A percentile compares a stretch with the other conserved stretches of the same genome.
Evolutionary conservation across 768 basidiomycete species (phyloP).

Genomic region (Calvatia gigantea): DNA sequence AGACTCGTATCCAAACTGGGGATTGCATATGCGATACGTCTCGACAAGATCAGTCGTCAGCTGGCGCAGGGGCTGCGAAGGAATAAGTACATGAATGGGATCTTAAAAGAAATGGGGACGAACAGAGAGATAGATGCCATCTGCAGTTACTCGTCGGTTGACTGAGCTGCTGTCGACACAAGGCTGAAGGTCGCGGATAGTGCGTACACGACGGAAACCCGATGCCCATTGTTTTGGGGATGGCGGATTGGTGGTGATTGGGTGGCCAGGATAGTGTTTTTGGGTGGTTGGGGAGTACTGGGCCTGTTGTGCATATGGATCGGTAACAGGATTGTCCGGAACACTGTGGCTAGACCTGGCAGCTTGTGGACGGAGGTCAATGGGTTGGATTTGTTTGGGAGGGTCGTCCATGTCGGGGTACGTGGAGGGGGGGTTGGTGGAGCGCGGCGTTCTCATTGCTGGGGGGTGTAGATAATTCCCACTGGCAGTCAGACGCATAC

Average conservation of each 20-base stretch:
- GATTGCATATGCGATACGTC: constrained; percentile 94
- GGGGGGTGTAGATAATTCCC: too few relatives aligned
- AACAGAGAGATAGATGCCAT: constrained; percentile 79
- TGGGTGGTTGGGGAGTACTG: constrained; percentile 61
- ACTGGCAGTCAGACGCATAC: too few relatives aligned
- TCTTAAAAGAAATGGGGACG: constrained; percentile 27
- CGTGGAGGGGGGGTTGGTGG: constrained; percentile 43
- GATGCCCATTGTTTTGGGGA: constrained; percentile 63
- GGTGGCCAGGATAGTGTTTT: constrained; percentile 60
- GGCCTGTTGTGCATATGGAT: constrained; percentile 69
- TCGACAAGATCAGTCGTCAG: constrained; percentile 86
- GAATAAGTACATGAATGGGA: constrained; percentile 13
- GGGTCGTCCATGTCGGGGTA: constrained; percentile 63
- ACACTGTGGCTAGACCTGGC: constrained; percentile 51
- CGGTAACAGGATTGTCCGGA: constrained; percentile 51
- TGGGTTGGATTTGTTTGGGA: constrained; percentile 53
- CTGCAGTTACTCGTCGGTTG: constrained; percentile 75
- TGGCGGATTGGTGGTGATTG: constrained; percentile 74
- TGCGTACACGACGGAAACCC: constrained; percentile 78
- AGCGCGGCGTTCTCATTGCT: too few relatives aligned
- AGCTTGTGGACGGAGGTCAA: constrained; percentile 39
- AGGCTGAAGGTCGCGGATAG: constrained; percentile 74
- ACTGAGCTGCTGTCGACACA: constrained; percentile 57
- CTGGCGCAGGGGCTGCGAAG: constrained; percentile 51
- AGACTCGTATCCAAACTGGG: constrained; percentile 92